These are phyloP conservation scores for Aspergillus calidoustus DNA, from an alignment of 2,329 filamentous ascomycete species.

Conservation along the genomic window DNA sequence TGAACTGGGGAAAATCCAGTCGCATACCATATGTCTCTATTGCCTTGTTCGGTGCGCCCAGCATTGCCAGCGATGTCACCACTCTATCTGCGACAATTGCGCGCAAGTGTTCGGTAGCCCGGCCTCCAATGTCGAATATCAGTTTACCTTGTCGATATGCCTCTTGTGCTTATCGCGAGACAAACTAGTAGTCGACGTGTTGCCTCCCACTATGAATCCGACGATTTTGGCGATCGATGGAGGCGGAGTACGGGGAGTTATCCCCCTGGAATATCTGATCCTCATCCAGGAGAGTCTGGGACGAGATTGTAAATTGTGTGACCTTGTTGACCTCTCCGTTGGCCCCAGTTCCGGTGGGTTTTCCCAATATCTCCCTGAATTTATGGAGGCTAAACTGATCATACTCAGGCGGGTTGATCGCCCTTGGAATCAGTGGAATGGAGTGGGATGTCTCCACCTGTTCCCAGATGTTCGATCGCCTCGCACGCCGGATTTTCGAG, in stretches of 20 bases:
- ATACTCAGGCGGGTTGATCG: constrained; percentile 25
- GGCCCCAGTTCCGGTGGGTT: constrained; percentile 22
- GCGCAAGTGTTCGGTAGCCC: constrained; percentile 24
- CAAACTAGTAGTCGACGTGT: constrained; percentile 24
- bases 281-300: constrained; percentile 24
- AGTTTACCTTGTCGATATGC: constrained; percentile 24
- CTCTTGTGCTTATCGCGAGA: constrained; percentile 23
- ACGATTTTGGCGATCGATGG: constrained; percentile 34
- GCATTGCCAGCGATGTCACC: constrained; percentile 24
- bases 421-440: constrained; percentile 23
- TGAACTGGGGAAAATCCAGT: constrained; percentile 21
- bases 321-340: constrained; percentile 20
- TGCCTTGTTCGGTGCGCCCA: constrained; percentile 24
- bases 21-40: constrained; percentile 27
- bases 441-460: constrained; percentile 20
- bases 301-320: constrained; percentile 8
- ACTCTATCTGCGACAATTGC: constrained; percentile 30
- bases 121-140: constrained; percentile 19
- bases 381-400: neutral
- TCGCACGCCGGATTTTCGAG: constrained; percentile 19
- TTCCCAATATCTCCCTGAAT: neutral
- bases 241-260: constrained; percentile 28
- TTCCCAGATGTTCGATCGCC: constrained; percentile 19
- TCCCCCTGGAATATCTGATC: constrained; percentile 23
- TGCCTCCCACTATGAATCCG: constrained; percentile 31